Evolutionary conservation across 1,284 basidiomycete species (phyloP).

Genomic region (Ustilago nuda): DNA sequence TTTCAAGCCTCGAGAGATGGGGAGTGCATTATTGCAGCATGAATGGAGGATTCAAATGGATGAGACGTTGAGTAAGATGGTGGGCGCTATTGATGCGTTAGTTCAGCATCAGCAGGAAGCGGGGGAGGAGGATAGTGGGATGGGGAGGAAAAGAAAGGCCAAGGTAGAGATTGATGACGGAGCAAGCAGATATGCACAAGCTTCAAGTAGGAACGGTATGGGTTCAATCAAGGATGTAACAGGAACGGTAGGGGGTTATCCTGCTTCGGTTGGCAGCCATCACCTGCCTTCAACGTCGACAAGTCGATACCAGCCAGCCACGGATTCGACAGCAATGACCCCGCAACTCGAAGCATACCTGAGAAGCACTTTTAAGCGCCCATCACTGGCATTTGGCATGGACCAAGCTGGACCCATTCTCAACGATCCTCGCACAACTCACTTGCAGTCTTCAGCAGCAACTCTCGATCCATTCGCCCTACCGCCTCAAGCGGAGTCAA

Average conservation of each 20-base stretch:
- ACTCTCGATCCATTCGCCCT: background rate
- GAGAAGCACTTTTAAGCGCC: background rate
- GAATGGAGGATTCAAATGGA: constrained; percentile 39
- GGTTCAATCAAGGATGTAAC: background rate
- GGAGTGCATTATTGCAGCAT: constrained; percentile 17
- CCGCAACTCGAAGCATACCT: constrained; percentile 2
- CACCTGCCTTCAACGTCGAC: background rate
- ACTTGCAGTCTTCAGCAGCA: background rate
- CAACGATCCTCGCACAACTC: background rate
- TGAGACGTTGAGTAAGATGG: constrained; percentile 39
- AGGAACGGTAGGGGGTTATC: too few relatives aligned
- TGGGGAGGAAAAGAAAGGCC: constrained; percentile 4
- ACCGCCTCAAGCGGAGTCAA: background rate
- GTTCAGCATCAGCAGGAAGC: constrained; percentile 13
- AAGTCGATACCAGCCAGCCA: background rate
- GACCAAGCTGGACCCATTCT: background rate
- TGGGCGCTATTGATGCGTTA: constrained; percentile 22
- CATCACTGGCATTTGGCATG: background rate
- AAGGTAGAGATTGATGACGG: background rate
- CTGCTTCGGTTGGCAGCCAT: background rate
- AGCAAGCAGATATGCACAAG: background rate
- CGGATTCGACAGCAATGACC: background rate
- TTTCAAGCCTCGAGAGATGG: constrained; percentile 32
- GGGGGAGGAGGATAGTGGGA: background rate
- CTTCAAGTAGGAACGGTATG: background rate